phyloP scores from a whole-genome alignment of 352 stramenopile genomes.

The Lagenidium sp. region DNA sequence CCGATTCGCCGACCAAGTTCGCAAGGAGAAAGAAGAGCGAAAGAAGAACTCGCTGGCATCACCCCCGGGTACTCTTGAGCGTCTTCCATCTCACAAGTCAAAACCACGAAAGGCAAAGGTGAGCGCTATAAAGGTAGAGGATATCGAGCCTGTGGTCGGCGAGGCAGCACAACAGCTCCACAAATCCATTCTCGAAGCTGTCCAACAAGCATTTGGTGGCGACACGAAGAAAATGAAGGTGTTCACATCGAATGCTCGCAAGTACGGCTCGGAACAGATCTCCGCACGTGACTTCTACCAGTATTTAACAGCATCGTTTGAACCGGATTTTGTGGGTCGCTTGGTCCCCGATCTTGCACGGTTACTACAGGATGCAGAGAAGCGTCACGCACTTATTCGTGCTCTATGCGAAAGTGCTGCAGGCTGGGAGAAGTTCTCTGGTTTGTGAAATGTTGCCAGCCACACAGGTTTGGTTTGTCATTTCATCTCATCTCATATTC shows the following conservation, averaged over 20 bases:
- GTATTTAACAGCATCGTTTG: conserved; percentile 85
- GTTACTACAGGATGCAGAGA: conserved; percentile 78
- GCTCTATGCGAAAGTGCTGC: conserved; percentile 79
- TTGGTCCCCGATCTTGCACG: conserved; percentile 76
- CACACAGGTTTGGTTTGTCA: too few species aligned
- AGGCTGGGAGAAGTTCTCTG: conserved; percentile 77
- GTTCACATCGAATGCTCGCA: conserved; percentile 77
- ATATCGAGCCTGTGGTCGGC: conserved; percentile 77
- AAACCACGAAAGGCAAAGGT: conserved; percentile 36
- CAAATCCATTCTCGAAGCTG: conserved; percentile 75
- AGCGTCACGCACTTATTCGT: conserved; percentile 72
- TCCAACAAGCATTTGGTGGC: conserved; percentile 58
- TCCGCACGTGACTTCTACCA: conserved; percentile 84
- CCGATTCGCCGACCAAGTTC: conserved; percentile 56
- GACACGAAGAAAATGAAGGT: conserved; percentile 82
- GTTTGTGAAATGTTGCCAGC: too few species aligned
- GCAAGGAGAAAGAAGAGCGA: conserved; percentile 68
- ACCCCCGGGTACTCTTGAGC: conserved; percentile 11
- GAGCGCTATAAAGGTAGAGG: conserved; percentile 42
- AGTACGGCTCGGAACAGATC: conserved; percentile 81
- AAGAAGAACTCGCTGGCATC: conserved; percentile 20
- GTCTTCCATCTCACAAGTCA: conserved; percentile 14
- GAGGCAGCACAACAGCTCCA: conserved; percentile 76
- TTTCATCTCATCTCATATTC: too few species aligned
- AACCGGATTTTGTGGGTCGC: conserved; percentile 81